phyloP scores from a whole-genome alignment of 139 green algal species.

The Chara braunii region DNA sequence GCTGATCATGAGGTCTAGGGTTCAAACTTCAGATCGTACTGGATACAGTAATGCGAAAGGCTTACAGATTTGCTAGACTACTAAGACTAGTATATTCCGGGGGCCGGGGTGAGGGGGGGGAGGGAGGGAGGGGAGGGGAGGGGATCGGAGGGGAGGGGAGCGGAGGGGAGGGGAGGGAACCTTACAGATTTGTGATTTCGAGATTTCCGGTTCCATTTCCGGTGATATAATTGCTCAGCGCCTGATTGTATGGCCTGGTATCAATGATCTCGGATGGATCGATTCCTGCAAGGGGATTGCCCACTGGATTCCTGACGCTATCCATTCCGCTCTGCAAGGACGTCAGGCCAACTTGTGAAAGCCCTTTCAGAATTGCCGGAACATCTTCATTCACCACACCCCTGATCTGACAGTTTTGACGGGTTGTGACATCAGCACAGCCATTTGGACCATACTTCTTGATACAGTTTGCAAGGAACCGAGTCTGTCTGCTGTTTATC shows the following conservation, averaged over 20 bases:
- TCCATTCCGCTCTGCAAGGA: slow-evolving; percentile 88
- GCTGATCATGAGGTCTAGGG: too few relatives aligned
- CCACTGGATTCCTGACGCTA: slow-evolving; percentile 93
- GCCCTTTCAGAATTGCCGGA: slow-evolving; percentile 51
- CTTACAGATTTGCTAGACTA: too few relatives aligned
- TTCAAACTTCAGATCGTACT: too few relatives aligned
- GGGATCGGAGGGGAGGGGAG: neutral
- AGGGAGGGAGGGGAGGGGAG: neutral
- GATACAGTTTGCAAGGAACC: slow-evolving; percentile 51
- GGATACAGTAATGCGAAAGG: too few relatives aligned
- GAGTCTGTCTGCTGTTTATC: slow-evolving; percentile 59
- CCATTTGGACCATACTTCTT: slow-evolving; percentile 72
- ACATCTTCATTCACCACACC: slow-evolving; percentile 62
- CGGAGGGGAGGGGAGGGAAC: too few relatives aligned
- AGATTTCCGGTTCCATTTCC: slow-evolving; percentile 61
- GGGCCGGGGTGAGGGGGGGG: neutral
- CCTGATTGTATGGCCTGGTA: slow-evolving; percentile 50
- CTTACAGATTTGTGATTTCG: slow-evolving; percentile 79
- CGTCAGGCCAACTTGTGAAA: slow-evolving; percentile 59
- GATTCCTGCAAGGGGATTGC: slow-evolving; percentile 67
- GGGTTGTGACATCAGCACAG: slow-evolving; percentile 93
- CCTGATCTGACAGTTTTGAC: slow-evolving; percentile 91
- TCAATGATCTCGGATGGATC: slow-evolving; percentile 92
- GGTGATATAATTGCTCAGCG: slow-evolving; percentile 66
- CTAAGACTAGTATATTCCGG: too few relatives aligned